These are phyloP conservation scores for Cryptococcus sp. DNA, from an alignment of 1,284 basidiomycete species.

Conservation along the genomic window DNA sequence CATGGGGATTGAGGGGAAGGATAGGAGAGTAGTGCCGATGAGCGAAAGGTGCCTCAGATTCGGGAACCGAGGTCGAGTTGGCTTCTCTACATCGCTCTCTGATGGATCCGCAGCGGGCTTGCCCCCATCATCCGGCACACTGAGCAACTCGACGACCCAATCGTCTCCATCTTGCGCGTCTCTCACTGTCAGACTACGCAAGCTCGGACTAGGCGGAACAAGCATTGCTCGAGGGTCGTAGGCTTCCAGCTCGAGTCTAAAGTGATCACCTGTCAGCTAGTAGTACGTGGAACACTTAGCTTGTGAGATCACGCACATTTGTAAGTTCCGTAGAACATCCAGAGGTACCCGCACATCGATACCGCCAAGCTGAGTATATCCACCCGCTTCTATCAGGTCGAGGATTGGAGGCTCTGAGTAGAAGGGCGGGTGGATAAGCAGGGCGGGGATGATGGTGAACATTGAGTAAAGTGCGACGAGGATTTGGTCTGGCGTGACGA, in stretches of 20 bases:
- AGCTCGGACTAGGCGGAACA: slow-evolving; percentile 37
- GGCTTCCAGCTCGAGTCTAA: slow-evolving; percentile 50
- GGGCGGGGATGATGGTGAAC: slow-evolving; percentile 49
- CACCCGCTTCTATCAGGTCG: slow-evolving; percentile 49
- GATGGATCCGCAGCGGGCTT: background rate
- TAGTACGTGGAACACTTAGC: background rate
- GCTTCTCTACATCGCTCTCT: background rate
- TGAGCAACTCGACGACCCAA: slow-evolving; percentile 48
- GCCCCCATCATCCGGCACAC: slow-evolving; percentile 5
- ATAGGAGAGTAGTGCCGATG: slow-evolving; percentile 38
- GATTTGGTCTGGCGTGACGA: slow-evolving; percentile 34
- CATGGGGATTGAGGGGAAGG: slow-evolving; percentile 64
- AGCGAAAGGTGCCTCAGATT: slow-evolving; percentile 48
- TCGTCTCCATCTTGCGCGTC: slow-evolving; percentile 52
- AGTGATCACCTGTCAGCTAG: slow-evolving; percentile 5
- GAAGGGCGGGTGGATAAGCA: slow-evolving; percentile 50
- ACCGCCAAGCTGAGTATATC: slow-evolving; percentile 49
- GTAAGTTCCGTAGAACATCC: slow-evolving; percentile 49
- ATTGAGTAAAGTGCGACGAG: slow-evolving; percentile 48
- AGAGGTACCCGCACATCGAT: slow-evolving; percentile 52
- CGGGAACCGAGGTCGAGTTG: slow-evolving; percentile 40
- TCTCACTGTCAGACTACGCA: slow-evolving; percentile 48
- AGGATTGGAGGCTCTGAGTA: slow-evolving; percentile 45
- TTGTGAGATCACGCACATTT: slow-evolving; percentile 35
- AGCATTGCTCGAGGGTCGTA: slow-evolving; percentile 50